Conservation (phyloP, 202 grass and related monocot genomes). For the Bolboschoenoplectus hybrid region DNA sequence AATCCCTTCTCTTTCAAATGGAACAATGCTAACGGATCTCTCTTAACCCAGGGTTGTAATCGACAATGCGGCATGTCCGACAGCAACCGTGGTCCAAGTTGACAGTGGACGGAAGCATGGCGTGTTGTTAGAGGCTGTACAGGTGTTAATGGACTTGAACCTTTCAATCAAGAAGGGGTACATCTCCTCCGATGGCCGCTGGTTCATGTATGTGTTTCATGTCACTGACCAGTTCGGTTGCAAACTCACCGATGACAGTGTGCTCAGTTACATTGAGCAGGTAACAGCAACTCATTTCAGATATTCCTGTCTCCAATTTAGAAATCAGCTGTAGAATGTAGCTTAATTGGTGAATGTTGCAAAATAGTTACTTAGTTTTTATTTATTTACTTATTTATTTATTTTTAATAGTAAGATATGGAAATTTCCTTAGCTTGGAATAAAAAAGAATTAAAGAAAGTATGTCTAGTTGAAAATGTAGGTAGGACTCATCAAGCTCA, state of each 20-base stretch:
- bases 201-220: conserved; percentile 99
- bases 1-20: not conserved
- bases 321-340: conserved; percentile 13
- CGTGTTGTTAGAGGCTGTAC: conserved; percentile 80
- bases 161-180: conserved; percentile 85
- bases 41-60: conserved; percentile 61
- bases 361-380: not conserved
- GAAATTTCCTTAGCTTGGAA: not conserved
- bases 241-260: conserved; percentile 82
- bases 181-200: conserved; percentile 84
- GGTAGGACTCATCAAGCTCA: not conserved
- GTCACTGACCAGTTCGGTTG: conserved; percentile 77
- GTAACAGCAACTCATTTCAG: conserved; percentile 19
- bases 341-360: not conserved
- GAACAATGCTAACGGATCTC: not conserved
- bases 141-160: conserved; percentile 82
- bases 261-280: conserved; percentile 79
- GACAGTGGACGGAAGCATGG: conserved; percentile 80
- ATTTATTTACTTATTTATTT: too few species aligned
- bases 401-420: not conserved
- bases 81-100: conserved; percentile 76
- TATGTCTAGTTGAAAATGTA: conserved; percentile 9
- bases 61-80: conserved; percentile 84
- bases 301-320: not conserved
- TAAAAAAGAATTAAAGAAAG: not conserved